Conservation (phyloP, 257 asterid genomes). For the Rhazya stricta region DNA sequence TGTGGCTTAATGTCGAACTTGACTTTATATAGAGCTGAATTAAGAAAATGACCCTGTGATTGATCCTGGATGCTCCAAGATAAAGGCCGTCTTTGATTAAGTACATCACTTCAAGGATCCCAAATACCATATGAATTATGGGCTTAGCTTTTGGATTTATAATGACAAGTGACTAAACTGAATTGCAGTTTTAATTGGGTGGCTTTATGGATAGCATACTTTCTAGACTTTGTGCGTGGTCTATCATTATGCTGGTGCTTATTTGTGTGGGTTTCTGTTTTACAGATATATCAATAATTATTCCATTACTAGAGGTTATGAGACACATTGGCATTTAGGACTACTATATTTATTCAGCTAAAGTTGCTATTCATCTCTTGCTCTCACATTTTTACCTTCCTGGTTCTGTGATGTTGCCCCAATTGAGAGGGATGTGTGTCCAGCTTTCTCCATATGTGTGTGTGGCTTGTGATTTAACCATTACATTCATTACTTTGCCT, state of each 20-base stretch:
- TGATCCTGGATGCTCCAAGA: neutral
- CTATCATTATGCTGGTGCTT: neutral
- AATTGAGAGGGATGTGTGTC: neutral
- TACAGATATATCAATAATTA: neutral
- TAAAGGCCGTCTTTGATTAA: neutral
- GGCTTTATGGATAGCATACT: neutral
- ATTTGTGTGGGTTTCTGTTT: neutral
- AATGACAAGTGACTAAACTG: neutral
- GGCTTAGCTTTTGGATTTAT: neutral
- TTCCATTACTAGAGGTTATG: neutral
- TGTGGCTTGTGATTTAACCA: neutral
- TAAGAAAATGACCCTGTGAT: neutral
- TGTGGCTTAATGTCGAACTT: neutral
- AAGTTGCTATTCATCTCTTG: neutral
- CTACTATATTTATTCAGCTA: neutral
- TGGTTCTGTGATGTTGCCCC: neutral
- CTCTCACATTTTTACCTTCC: neutral
- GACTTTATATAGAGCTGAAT: neutral
- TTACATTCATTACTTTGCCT: neutral
- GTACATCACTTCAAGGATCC: no score
- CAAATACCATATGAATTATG: neutral
- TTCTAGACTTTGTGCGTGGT: neutral
- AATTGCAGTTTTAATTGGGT: neutral
- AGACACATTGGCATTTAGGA: no score
- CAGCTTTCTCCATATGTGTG: neutral